phyloP scores from a whole-genome alignment of 2,329 filamentous ascomycete genomes.

The Botryotinia convoluta region DNA sequence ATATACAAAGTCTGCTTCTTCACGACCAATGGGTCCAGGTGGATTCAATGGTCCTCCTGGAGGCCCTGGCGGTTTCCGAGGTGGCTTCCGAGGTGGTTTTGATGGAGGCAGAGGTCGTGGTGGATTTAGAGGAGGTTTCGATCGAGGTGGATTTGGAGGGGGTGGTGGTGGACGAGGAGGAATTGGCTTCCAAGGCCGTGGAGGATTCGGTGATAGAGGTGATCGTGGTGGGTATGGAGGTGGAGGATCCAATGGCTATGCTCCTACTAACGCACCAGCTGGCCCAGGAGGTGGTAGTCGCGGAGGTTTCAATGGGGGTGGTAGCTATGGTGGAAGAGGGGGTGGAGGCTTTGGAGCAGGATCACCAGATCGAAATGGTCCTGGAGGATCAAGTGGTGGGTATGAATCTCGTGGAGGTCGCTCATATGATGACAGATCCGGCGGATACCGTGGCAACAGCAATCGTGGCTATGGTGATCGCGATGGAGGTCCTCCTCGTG shows the following conservation, averaged over 20 bases:
- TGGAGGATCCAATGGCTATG: conserved; percentile 47
- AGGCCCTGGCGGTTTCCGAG: conserved; percentile 44
- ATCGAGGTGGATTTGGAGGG: conserved; percentile 33
- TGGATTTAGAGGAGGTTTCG: conserved; percentile 42
- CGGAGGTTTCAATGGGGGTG: conserved; percentile 39
- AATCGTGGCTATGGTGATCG: conserved; percentile 42
- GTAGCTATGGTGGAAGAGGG: conserved; percentile 30
- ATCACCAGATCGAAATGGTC: conserved; percentile 38
- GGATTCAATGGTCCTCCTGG: conserved; percentile 55
- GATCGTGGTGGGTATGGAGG: conserved; percentile 33
- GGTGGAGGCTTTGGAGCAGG: conserved; percentile 34
- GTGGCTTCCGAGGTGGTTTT: conserved; percentile 51
- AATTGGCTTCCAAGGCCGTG: conserved; percentile 37
- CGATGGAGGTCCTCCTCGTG: conserved; percentile 37
- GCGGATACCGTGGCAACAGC: conserved; percentile 45
- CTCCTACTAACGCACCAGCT: conserved; percentile 59
- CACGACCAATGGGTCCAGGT: conserved; percentile 66
- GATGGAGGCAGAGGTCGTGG: conserved; percentile 48
- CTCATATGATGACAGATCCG: conserved; percentile 58
- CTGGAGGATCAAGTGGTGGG: conserved; percentile 45
- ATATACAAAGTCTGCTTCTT: conserved; percentile 79
- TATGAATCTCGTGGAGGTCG: conserved; percentile 54
- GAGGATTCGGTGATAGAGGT: conserved; percentile 35
- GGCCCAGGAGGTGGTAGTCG: conserved; percentile 52
- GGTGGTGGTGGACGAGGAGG: conserved; percentile 35